Conservation (phyloP, 345 rosid species). For the Camelina sativa region DNA sequence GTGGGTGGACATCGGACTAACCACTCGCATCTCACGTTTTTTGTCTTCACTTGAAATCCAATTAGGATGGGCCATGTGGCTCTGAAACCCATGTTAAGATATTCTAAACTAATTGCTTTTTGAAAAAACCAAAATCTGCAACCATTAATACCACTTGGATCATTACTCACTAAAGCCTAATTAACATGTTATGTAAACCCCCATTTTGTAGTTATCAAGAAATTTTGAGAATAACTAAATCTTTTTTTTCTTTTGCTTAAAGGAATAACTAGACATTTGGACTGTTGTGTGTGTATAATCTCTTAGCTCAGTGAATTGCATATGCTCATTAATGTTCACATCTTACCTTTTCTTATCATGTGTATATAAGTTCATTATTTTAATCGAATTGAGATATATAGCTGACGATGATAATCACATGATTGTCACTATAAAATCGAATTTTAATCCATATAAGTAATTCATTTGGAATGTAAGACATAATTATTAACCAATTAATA, state of each 20-base stretch:
- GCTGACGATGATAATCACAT: not conserved
- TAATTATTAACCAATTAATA: not conserved
- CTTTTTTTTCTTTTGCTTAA: not conserved
- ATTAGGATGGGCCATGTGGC: slow-evolving; percentile 39
- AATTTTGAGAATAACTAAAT: slow-evolving; percentile 38
- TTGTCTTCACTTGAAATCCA: slow-evolving; percentile 41
- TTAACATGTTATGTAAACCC: slow-evolving; percentile 39
- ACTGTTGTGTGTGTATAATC: slow-evolving; percentile 38
- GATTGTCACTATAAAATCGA: not conserved
- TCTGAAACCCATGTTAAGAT: slow-evolving; percentile 43
- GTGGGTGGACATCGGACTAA: slow-evolving; percentile 39
- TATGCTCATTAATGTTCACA: slow-evolving; percentile 39
- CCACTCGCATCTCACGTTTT: slow-evolving; percentile 36
- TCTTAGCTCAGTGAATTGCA: slow-evolving; percentile 38
- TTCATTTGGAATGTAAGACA: not conserved
- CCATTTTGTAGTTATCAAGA: slow-evolving; percentile 25
- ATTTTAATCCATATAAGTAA: not conserved
- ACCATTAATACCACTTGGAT: slow-evolving; percentile 44
- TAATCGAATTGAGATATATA: not conserved
- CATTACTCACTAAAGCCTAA: slow-evolving; percentile 41
- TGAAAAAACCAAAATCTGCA: slow-evolving; percentile 21
- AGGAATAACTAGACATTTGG: slow-evolving; percentile 39
- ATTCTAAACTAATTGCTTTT: not conserved
- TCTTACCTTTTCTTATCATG: slow-evolving; percentile 15
- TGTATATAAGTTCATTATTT: not conserved